Percentiles rank a stretch among this genome's conserved stretches.
These are phyloP conservation scores for Dillenia turbinata DNA, from an alignment of 164 flowering plant genomes.

Conservation along the genomic window DNA sequence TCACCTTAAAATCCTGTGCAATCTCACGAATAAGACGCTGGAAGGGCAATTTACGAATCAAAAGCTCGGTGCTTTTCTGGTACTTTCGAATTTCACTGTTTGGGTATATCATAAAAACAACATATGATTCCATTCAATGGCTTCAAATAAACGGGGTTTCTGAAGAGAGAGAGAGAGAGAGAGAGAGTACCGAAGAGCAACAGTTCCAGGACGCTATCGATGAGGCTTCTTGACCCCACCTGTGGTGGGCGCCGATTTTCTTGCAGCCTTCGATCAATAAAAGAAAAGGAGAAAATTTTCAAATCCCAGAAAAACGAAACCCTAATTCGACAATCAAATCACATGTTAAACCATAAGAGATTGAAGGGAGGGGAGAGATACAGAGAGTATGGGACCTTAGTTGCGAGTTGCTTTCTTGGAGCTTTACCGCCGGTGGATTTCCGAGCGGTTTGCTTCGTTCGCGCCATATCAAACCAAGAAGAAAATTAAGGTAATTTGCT, in stretches of 20 bases:
- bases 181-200: conserved; percentile 20
- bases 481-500: not conserved
- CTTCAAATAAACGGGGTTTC: no score
- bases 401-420: conserved; percentile 39
- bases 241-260: conserved; percentile 38
- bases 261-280: conserved; percentile 26
- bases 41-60: conserved; percentile 16
- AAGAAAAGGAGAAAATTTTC: no score
- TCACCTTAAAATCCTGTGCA: conserved; percentile 23
- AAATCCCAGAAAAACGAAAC: not conserved
- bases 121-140: no score
- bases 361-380: not conserved
- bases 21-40: conserved; percentile 15
- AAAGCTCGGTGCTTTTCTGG: conserved; percentile 2
- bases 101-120: not conserved
- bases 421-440: conserved; percentile 40
- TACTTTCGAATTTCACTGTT: conserved; percentile 23
- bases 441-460: conserved; percentile 44
- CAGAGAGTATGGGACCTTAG: conserved; percentile 18
- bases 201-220: conserved; percentile 24
- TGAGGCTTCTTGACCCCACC: conserved; percentile 31
- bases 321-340: not conserved
- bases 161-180: not conserved
- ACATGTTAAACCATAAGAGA: not conserved
- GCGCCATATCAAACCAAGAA: conserved; percentile 21